Evolutionary conservation across 208 protist species (phyloP).

Genomic region (Balamuthia mandrillaris): DNA sequence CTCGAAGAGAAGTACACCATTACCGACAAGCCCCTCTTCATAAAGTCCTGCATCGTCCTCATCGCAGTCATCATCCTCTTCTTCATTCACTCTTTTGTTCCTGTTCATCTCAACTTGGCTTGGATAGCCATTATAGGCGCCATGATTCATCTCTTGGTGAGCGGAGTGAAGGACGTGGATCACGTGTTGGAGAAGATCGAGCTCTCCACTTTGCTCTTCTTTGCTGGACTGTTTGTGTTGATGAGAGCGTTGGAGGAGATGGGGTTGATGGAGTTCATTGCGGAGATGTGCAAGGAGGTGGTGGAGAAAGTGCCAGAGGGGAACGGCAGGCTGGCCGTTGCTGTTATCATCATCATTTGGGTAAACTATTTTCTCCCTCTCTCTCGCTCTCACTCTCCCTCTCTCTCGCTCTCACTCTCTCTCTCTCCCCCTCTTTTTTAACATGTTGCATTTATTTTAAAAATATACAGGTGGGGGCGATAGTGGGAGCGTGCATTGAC

Average conservation of each 20-base stretch:
- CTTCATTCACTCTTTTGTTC: slow-evolving; percentile 48
- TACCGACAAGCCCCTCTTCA: slow-evolving; percentile 39
- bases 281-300: too few relatives aligned
- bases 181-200: slow-evolving; percentile 49
- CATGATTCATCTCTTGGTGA: slow-evolving; percentile 44
- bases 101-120: slow-evolving; percentile 44
- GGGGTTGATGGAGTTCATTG: slow-evolving; percentile 52
- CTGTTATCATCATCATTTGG: background rate
- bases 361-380: background rate
- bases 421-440: background rate
- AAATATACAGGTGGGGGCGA: slow-evolving; percentile 54
- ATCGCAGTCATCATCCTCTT: slow-evolving; percentile 53
- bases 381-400: too few relatives aligned
- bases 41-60: slow-evolving; percentile 49
- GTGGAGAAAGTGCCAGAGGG: background rate
- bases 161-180: slow-evolving; percentile 35
- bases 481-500: slow-evolving; percentile 48
- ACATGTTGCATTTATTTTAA: too few relatives aligned
- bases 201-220: slow-evolving; percentile 65
- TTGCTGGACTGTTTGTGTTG: slow-evolving; percentile 62
- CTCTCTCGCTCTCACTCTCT: too few relatives aligned
- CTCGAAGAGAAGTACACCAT: slow-evolving; percentile 53
- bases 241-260: slow-evolving; percentile 55
- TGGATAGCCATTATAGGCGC: slow-evolving; percentile 64
- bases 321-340: background rate